Conservation (phyloP, 257 asterid genomes). For the Cinchona pubescens region DNA sequence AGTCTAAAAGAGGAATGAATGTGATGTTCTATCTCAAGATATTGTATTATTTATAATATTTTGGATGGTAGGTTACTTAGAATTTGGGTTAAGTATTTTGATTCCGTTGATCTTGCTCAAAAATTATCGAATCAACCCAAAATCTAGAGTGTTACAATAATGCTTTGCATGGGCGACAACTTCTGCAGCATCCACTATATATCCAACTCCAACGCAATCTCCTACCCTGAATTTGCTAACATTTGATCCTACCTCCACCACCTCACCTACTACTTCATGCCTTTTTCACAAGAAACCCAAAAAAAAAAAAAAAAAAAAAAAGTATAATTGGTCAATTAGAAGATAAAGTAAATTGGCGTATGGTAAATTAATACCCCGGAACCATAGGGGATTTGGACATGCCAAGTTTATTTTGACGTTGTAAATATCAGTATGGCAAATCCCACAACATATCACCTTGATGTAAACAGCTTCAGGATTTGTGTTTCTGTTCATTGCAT, state of each 20-base stretch:
- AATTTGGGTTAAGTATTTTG: no score
- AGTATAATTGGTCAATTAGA: neutral
- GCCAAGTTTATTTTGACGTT: slow-evolving; percentile 91
- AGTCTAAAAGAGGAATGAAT: no score
- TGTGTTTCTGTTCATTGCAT: slow-evolving; percentile 50
- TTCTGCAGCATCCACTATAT: slow-evolving; percentile 66
- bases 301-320: neutral
- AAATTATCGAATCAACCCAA: no score
- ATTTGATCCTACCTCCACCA: slow-evolving; percentile 71
- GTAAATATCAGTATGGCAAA: slow-evolving; percentile 85
- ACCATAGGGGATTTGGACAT: slow-evolving; percentile 96
- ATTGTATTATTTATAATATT: no score
- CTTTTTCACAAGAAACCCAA: slow-evolving; percentile 28
- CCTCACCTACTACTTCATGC: slow-evolving; percentile 96
- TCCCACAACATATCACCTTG: slow-evolving; percentile 78
- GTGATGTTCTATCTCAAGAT: no score
- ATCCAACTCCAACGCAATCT: slow-evolving; percentile 79
- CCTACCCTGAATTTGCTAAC: slow-evolving; percentile 71
- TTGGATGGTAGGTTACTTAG: no score
- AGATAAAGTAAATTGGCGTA: neutral
- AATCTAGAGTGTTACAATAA: no score
- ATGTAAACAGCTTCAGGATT: slow-evolving; percentile 79
- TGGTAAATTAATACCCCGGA: slow-evolving; percentile 72
- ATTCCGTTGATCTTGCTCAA: no score
- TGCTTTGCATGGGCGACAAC: slow-evolving; percentile 65